phyloP scores from a whole-genome alignment of 2,329 filamentous ascomycete genomes.

The Geosmithia putterillii region DNA sequence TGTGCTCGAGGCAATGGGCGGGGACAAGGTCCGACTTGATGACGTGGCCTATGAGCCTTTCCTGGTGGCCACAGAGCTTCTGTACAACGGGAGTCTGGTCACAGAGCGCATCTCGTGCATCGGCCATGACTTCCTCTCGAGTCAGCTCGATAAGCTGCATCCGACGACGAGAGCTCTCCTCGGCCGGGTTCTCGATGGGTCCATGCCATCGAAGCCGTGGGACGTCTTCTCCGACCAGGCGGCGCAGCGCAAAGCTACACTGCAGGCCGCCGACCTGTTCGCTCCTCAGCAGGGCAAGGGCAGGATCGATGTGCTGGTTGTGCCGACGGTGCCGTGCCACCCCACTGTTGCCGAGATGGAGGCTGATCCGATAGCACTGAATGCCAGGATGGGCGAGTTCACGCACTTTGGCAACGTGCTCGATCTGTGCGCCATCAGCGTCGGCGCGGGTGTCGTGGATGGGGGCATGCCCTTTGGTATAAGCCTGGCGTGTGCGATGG shows the following conservation, averaged over 20 bases:
- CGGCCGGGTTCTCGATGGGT: conserved; percentile 26
- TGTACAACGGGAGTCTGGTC: conserved; percentile 42
- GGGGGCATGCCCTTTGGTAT: conserved; percentile 29
- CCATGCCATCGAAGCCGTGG: too few relatives aligned
- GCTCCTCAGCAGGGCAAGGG: conserved; percentile 23
- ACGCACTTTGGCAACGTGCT: conserved; percentile 44
- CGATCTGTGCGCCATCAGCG: conserved; percentile 36
- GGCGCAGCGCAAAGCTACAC: conserved; percentile 22
- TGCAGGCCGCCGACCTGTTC: conserved; percentile 16
- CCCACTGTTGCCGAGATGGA: conserved; percentile 35
- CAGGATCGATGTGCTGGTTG: conserved; percentile 28
- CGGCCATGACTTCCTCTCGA: conserved; percentile 2
- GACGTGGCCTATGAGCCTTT: conserved; percentile 32
- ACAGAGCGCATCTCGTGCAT: conserved; percentile 39
- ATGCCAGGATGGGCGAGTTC: conserved; percentile 35
- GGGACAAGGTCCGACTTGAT: conserved; percentile 3
- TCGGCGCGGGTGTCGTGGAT: conserved; percentile 28
- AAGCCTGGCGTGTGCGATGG: conserved; percentile 17
- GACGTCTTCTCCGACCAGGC: conserved; percentile 28
- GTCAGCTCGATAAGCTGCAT: conserved; percentile 21
- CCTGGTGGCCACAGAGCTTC: conserved; percentile 32
- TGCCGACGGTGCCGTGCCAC: conserved; percentile 37
- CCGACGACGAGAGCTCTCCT: conserved; percentile 25
- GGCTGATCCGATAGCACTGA: conserved; percentile 35
- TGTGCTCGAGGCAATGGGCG: neutral